phyloP scores from a whole-genome alignment of 75 land plant species.

The Sequoia sempervirens region DNA sequence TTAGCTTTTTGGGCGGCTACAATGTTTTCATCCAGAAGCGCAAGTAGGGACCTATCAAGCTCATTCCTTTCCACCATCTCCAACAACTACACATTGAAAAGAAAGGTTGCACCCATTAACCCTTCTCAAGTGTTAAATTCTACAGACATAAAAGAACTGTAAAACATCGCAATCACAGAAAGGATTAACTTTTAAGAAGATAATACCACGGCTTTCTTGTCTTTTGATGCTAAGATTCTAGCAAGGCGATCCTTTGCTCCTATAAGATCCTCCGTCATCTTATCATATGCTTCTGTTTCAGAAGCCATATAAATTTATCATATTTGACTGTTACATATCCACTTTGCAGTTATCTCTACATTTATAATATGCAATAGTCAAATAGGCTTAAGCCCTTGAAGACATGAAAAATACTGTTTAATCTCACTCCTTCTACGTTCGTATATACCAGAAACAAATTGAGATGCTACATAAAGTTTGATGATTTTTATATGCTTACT shows the following conservation, averaged over 20 bases:
- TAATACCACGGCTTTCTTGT: slow-evolving; percentile 75
- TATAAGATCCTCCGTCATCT: slow-evolving; percentile 65
- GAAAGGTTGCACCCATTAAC: neutral
- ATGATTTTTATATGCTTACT: neutral
- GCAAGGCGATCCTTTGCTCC: slow-evolving; percentile 59
- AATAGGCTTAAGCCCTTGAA: neutral
- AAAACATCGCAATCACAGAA: neutral
- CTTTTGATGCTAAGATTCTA: slow-evolving; percentile 69
- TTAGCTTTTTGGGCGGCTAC: slow-evolving; percentile 51
- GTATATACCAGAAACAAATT: neutral
- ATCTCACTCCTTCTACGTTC: neutral
- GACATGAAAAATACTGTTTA: slow-evolving; percentile 4
- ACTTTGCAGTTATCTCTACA: neutral
- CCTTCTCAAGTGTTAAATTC: neutral
- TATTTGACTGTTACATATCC: neutral
- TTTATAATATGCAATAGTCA: neutral
- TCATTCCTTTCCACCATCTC: slow-evolving; percentile 89
- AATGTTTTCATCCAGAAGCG: slow-evolving; percentile 90
- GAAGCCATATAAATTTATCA: slow-evolving; percentile 1
- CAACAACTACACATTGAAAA: slow-evolving; percentile 49
- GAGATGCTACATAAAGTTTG: neutral
- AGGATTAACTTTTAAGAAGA: neutral
- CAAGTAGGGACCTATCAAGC: slow-evolving; percentile 63
- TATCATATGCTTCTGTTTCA: slow-evolving; percentile 87
- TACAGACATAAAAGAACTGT: neutral